phyloP scores from a whole-genome alignment of 148 eudicot species.

The Nepenthes gracilis region DNA sequence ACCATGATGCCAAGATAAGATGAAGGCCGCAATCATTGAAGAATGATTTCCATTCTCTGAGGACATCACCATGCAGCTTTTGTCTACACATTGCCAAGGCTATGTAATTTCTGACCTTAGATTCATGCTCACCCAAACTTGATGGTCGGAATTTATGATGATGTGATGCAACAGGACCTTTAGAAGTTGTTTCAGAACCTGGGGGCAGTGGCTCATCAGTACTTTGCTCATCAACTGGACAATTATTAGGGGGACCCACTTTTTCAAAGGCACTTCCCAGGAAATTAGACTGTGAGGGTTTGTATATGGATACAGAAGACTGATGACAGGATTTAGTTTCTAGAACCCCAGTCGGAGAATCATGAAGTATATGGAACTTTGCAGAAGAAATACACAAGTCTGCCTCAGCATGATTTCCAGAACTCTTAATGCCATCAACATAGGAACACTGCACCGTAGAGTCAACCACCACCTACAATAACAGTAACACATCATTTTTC shows the following conservation, averaged over 20 bases:
- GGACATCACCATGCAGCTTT: conserved; percentile 60
- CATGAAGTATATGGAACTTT: conserved; percentile 8
- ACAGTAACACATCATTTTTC: background rate
- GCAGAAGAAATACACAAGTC: conserved; percentile 5
- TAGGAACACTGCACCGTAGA: conserved; percentile 10
- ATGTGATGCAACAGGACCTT: conserved; percentile 15
- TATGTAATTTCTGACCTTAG: conserved; percentile 22
- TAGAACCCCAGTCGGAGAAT: conserved; percentile 13
- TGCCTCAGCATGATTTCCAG: conserved; percentile 9
- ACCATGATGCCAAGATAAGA: conserved; percentile 14
- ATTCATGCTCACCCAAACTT: conserved; percentile 14
- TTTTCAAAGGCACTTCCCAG: conserved; percentile 43
- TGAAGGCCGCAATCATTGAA: conserved; percentile 28
- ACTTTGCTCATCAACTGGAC: conserved; percentile 13
- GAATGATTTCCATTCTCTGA: conserved; percentile 45
- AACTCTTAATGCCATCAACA: conserved; percentile 9
- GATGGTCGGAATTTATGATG: conserved; percentile 17
- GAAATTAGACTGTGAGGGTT: conserved; percentile 17
- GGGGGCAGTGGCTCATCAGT: conserved; percentile 33
- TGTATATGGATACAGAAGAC: conserved; percentile 12
- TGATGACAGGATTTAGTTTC: conserved; percentile 8
- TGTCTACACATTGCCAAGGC: conserved; percentile 49
- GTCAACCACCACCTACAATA: conserved; percentile 27
- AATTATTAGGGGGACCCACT: conserved; percentile 22
- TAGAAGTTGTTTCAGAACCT: conserved; percentile 23